Percentiles rank a stretch among this genome's conserved stretches.
These are phyloP conservation scores for Amphirosellinia nigrospora DNA, from an alignment of 495 filamentous ascomycete species.

Conservation along the genomic window DNA sequence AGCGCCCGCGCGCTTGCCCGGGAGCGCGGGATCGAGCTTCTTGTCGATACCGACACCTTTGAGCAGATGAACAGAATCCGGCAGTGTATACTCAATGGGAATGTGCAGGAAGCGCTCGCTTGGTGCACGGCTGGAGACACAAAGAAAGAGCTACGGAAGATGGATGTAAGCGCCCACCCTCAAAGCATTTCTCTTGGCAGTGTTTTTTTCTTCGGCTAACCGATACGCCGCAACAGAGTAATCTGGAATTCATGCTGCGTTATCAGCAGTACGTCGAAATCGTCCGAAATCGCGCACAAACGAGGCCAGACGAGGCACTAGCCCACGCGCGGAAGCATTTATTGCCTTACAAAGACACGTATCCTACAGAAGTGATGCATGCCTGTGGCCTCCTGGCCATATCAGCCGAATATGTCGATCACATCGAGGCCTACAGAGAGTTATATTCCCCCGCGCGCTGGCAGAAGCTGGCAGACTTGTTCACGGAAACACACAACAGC, in stretches of 20 bases:
- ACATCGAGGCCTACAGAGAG: conserved; percentile 47
- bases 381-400: conserved; percentile 84
- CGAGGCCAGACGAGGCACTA: conserved; percentile 76
- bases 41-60: conserved; percentile 92
- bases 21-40: conserved; percentile 67
- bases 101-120: conserved; percentile 75
- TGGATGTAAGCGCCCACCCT: conserved; percentile 64
- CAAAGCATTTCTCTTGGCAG: background rate
- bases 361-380: conserved; percentile 69
- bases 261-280: conserved; percentile 95
- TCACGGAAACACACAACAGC: conserved; percentile 83
- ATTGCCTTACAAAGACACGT: conserved; percentile 66
- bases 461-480: conserved; percentile 77
- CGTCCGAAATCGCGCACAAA: conserved; percentile 65
- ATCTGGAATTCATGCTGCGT: conserved; percentile 92
- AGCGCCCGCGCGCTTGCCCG: conserved; percentile 76
- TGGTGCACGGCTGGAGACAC: conserved; percentile 86
- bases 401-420: conserved; percentile 58
- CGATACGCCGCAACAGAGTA: conserved; percentile 60
- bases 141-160: conserved; percentile 82
- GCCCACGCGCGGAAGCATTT: conserved; percentile 82
- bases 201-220: conserved; percentile 15
- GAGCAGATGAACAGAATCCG: conserved; percentile 79
- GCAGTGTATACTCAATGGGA: conserved; percentile 70
- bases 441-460: conserved; percentile 78